Evolutionary conservation across 371 early-diverging fungal species (phyloP).

Genomic region (Mortierella sp.): DNA sequence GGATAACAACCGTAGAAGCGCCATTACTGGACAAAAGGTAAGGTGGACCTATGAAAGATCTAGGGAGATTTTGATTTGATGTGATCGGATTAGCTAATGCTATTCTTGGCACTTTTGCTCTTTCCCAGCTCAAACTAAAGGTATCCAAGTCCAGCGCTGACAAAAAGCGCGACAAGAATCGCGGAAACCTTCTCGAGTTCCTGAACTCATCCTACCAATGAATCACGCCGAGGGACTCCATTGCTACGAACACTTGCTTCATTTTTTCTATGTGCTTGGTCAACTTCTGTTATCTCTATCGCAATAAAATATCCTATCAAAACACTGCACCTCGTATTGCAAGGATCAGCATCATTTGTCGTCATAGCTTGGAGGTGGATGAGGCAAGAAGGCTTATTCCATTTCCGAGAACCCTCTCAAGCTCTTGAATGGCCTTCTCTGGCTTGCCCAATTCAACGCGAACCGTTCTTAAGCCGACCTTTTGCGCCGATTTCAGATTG

Average conservation of each 20-base stretch:
- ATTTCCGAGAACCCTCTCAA: constrained; percentile 54
- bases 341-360: not conserved
- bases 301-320: not conserved
- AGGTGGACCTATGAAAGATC: too few species aligned
- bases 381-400: constrained; percentile 18
- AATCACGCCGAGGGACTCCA: not conserved
- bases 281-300: not conserved
- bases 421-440: constrained; percentile 63
- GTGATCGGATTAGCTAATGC: not conserved
- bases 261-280: not conserved
- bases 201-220: constrained; percentile 45
- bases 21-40: constrained; percentile 48
- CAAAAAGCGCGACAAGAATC: constrained; percentile 51
- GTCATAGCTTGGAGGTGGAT: constrained; percentile 21
- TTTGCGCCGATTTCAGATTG: constrained; percentile 71
- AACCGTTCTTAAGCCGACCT: constrained; percentile 73
- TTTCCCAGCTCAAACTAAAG: constrained; percentile 43
- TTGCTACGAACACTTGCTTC: not conserved
- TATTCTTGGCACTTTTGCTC: not conserved
- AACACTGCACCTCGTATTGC: not conserved
- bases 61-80: not conserved
- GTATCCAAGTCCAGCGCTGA: constrained; percentile 49
- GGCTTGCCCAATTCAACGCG: constrained; percentile 68
- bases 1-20: constrained; percentile 39
- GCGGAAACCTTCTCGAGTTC: constrained; percentile 43